These are phyloP conservation scores for Globisporangium paddicum DNA, from an alignment of 352 stramenopile species.

Conservation along the genomic window DNA sequence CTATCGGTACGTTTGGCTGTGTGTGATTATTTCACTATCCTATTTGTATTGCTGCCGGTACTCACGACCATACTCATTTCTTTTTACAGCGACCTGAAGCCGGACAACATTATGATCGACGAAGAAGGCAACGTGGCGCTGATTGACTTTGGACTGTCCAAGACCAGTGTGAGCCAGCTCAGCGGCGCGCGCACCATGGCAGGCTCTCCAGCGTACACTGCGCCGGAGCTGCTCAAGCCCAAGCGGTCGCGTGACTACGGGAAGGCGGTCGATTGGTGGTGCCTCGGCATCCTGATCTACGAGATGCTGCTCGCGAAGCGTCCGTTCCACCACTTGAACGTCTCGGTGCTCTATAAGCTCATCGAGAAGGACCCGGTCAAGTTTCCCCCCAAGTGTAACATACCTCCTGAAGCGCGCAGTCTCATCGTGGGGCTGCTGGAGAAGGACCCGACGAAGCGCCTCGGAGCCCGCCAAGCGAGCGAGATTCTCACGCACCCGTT, in stretches of 20 bases:
- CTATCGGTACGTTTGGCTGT: conserved; percentile 74
- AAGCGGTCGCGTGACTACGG: conserved; percentile 84
- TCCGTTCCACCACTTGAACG: conserved; percentile 90
- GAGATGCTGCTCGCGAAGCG: conserved; percentile 91
- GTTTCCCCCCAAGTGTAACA: conserved; percentile 73
- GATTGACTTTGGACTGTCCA: conserved; percentile 93
- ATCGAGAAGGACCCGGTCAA: conserved; percentile 88
- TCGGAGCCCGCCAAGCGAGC: conserved; percentile 76
- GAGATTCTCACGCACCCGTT: conserved; percentile 83
- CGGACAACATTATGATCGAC: conserved; percentile 95
- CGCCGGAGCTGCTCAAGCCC: conserved; percentile 75
- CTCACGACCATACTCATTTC: conserved; percentile 1
- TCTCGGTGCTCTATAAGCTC: conserved; percentile 88
- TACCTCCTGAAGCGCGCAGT: conserved; percentile 62
- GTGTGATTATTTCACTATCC: too few species aligned
- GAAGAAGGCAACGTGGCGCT: conserved; percentile 92
- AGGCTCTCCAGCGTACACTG: conserved; percentile 77
- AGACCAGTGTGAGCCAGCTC: conserved; percentile 88
- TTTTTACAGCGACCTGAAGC: conserved; percentile 87
- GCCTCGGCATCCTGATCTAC: conserved; percentile 87
- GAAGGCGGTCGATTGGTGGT: conserved; percentile 88
- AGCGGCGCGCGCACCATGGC: conserved; percentile 83
- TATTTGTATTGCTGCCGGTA: neutral
- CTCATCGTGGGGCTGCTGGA: conserved; percentile 76
- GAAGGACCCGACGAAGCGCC: conserved; percentile 79